phyloP scores from a whole-genome alignment of 768 basidiomycete species.

The Rhizopogon vesiculosus region DNA sequence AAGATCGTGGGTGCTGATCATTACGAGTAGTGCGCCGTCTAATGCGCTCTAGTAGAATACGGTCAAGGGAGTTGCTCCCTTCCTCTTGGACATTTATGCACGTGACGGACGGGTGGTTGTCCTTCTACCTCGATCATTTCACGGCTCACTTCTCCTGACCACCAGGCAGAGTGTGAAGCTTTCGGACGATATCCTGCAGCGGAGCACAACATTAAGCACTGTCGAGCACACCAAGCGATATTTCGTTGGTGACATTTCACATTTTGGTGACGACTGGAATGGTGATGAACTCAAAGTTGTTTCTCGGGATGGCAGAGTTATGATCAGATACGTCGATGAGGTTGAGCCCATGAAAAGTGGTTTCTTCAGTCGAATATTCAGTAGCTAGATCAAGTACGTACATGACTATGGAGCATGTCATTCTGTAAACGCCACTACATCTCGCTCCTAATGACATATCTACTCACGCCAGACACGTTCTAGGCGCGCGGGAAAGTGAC shows the following conservation, averaged over 20 bases:
- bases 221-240: conserved; percentile 27
- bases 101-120: conserved; percentile 30
- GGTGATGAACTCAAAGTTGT: conserved; percentile 36
- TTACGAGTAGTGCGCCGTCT: neutral
- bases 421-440: no score
- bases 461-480: no score
- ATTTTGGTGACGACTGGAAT: conserved; percentile 25
- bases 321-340: conserved; percentile 34
- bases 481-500: no score
- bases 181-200: conserved; percentile 26
- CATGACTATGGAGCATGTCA: no score
- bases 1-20: conserved; percentile 7
- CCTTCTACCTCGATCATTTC: conserved; percentile 36
- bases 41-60: conserved; percentile 5
- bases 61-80: conserved; percentile 11
- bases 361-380: conserved; percentile 11
- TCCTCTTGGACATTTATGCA: conserved; percentile 6
- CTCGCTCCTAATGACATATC: no score
- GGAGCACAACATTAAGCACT: conserved; percentile 30
- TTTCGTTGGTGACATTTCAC: conserved; percentile 38
- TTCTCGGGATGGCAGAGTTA: conserved; percentile 32
- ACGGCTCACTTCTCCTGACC: conserved; percentile 31
- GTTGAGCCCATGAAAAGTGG: conserved; percentile 5
- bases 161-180: conserved; percentile 24
- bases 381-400: neutral